Evolutionary conservation across 2,329 filamentous ascomycete genomes (phyloP), one percentile per base, ranked within the genome.

Genomic region (Grosmannia clavigera): DNA sequence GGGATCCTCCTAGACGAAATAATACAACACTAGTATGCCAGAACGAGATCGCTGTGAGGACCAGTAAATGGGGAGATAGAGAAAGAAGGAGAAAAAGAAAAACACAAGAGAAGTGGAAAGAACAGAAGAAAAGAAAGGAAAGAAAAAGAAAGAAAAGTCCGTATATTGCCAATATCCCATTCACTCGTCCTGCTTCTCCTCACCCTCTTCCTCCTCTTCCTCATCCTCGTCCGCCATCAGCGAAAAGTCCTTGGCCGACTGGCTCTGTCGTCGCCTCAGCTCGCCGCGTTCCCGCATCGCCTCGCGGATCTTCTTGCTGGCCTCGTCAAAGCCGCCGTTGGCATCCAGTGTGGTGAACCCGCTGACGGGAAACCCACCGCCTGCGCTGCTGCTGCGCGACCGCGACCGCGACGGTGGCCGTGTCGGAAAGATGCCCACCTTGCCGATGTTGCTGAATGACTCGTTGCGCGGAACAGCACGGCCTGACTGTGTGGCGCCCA

Each of bases 361-460:
- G 67, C 84, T 84, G 63, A 92, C 73, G 1, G 83, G 81, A 68
- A 89, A 87, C 0, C 80, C 82, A 63, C 80, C 82, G 63, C 85
- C 82, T 63, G 84, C 89, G 70, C 86, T 83, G 67, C 83, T 89
- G 57, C 86, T 80, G 16, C 86, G 81, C 7, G 92, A 91, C 35
- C 88, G 81, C n/a, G 90, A 88, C 31, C 87, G 80, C 65, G 81
- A 95, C n/a, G 87, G 81, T 5, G 92, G 91, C 35, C 89, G 81
- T 19, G 90, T 94, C 3, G 92, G 90, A 75, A 97, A 99, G 74
- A 99, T 86, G 63, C 88, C 89, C 65, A 96, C 87, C 56, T 82
- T 84, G 14, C 89, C 87, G 64, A 97, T 87, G 71, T 97, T 92
- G 72, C 86, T 86, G 75, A 96, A 96, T 0, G 89, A 94, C 73